Evolutionary conservation across 2,329 filamentous ascomycete species (phyloP), one percentile per base, ranked within the genome.

Genomic region (Graphiopsis chlorocephala): DNA sequence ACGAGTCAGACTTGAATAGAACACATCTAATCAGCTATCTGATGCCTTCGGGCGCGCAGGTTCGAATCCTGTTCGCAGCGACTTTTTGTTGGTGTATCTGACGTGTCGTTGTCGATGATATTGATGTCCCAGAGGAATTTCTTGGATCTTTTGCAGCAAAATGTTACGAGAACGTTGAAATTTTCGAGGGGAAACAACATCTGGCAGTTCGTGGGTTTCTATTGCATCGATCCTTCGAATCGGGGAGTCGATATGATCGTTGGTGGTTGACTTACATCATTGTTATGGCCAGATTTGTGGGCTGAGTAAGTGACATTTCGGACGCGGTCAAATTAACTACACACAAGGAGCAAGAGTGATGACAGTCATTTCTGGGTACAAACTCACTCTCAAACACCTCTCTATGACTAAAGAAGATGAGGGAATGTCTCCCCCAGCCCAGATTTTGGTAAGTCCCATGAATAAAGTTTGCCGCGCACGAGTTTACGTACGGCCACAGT

Each of bases 51-150:
- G 68, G 68, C 64, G 68, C 69, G 68, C 68, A 70, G 66, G 70
- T 72, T 72, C 70, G 70, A 71, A 70, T 70, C 70, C 67, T 72
- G 70, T 70, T 57, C 64, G 33, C 68, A 65, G 65, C 63, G 67
- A 29, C 6, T 52, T 47, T 25, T 20, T 29, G 33, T 50, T 26
- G 11, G 2, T 38, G n/a, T 11, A 45, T 7, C 11, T 11, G 2
- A 2, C 17, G 7, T 20, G 38, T 56, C n/a, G 5, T n/a, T 42
- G 17, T 42, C 35, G 35, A 42, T 17, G 17, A 42, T 42, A n/a
- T 42, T 8, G 35, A 7, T 15, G 35, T 3, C 17, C 0, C 1
- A 10, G n/a, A 3, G 1, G 8, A 1, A 14, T 0, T 10, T 42
- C 10, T n/a, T 8, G 5, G 6, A 10, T n/a, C n/a, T n/a, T n/a